Evolutionary conservation across 1,139 yeast species (phyloP), one percentile per base, ranked within the genome.

Genomic region (Geotrichum candidum): DNA sequence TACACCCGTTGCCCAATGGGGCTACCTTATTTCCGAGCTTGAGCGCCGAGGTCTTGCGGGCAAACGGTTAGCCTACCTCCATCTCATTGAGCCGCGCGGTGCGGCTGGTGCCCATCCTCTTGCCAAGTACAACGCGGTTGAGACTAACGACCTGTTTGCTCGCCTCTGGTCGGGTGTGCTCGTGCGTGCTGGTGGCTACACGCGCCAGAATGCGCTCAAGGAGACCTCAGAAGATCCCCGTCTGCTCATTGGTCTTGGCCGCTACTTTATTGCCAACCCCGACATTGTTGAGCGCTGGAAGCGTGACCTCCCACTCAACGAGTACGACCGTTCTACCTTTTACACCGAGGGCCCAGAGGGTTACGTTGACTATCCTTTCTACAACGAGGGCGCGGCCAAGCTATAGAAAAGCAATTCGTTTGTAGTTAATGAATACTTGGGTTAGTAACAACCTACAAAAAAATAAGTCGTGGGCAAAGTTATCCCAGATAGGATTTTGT

Each of bases 251-350:
- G 84, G 79, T 1, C 74, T 79, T 63, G 83, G 84, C 31, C 73
- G 84, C 61, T 72, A 72, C 60, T 81, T 74, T 66, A 57, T 77
- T 77, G 75, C 85, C 27, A 84, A 83, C 70, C 87, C 87, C 0
- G 87, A 84, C 69, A 74, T 84, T 56, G 78, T 78, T 3, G 62
- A 73, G 15, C 75, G 83, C 66, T 70, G 83, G 60, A 71, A 74
- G 60, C 70, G 79, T 45, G 80, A 79, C 11, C 58, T 65, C 31
- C 71, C 74, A 25, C 73, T 83, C 65, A 76, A 73, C 25, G 65
- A 65, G 22, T 78, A 78, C 63, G 73, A 80, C 60, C 71, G 82
- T 63, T 53, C 68, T 5, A 72, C 75, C 1, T 80, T 80, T 65
- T 80, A 80, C 67, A 62, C 67, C n/a, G 31, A 52, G 11, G 68